These are phyloP conservation scores for Boletus chippewaensis DNA, from an alignment of 1,284 basidiomycete genomes.

Conservation along the genomic window DNA sequence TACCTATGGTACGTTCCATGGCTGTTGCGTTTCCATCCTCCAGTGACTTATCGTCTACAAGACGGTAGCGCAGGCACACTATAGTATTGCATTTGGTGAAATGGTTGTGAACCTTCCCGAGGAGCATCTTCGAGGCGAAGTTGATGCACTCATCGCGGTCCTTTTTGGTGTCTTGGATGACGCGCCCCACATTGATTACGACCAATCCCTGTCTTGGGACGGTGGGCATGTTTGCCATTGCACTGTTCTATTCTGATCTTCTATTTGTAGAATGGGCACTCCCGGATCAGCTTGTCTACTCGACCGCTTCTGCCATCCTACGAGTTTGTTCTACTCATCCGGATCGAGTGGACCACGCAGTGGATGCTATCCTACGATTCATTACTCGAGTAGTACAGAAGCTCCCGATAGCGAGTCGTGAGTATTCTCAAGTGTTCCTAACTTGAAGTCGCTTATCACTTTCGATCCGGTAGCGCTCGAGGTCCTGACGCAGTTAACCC, in stretches of 20 bases:
- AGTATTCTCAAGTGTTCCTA: slow-evolving; percentile 21
- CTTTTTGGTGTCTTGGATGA: slow-evolving; percentile 63
- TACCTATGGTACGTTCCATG: slow-evolving; percentile 23
- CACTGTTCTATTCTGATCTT: slow-evolving; percentile 11
- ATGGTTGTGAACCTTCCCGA: slow-evolving; percentile 59
- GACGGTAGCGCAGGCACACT: slow-evolving; percentile 62
- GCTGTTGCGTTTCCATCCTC: neutral
- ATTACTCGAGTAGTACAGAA: slow-evolving; percentile 51
- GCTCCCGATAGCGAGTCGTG: slow-evolving; percentile 51
- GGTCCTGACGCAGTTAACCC: slow-evolving; percentile 69
- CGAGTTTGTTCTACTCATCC: slow-evolving; percentile 52
- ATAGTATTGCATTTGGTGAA: slow-evolving; percentile 73
- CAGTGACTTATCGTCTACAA: slow-evolving; percentile 20
- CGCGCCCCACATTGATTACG: slow-evolving; percentile 69
- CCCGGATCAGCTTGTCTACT: slow-evolving; percentile 74
- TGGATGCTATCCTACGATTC: slow-evolving; percentile 56
- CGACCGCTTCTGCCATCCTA: slow-evolving; percentile 68
- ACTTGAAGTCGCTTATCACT: neutral
- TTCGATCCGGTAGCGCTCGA: slow-evolving; percentile 47
- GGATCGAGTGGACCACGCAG: slow-evolving; percentile 43
- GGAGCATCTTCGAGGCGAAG: slow-evolving; percentile 43
- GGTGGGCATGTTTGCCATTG: slow-evolving; percentile 38
- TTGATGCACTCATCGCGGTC: slow-evolving; percentile 46
- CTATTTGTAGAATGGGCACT: slow-evolving; percentile 62
- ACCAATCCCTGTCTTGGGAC: slow-evolving; percentile 69